These are phyloP conservation scores for Claviceps sp. DNA, from an alignment of 2,329 filamentous ascomycete species.

Conservation along the genomic window DNA sequence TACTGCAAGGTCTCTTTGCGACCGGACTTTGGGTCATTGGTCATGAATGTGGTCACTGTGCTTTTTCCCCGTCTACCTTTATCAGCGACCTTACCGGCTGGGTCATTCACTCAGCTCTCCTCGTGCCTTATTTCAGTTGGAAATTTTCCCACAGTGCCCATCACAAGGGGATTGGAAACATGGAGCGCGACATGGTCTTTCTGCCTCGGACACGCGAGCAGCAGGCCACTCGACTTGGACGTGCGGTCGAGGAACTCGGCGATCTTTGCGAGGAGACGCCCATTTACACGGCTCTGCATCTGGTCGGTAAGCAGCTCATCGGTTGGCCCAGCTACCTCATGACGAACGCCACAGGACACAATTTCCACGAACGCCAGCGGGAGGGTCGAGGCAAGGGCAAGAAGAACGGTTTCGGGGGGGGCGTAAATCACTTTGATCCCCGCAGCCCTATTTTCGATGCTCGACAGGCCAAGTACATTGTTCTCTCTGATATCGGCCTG, in stretches of 20 bases:
- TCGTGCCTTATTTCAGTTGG: slow-evolving; percentile 98
- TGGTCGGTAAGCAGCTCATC: slow-evolving; percentile 73
- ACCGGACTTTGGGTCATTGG: slow-evolving; percentile 94
- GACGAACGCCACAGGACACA: slow-evolving; percentile 90
- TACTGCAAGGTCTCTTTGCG: slow-evolving; percentile 82
- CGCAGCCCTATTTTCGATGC: slow-evolving; percentile 80
- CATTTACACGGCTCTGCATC: slow-evolving; percentile 58
- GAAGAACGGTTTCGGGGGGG: slow-evolving; percentile 62
- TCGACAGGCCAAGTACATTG: slow-evolving; percentile 77
- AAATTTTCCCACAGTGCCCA: slow-evolving; percentile 99
- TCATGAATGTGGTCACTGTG: slow-evolving; percentile 94
- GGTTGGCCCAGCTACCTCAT: slow-evolving; percentile 91
- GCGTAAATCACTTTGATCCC: slow-evolving; percentile 93
- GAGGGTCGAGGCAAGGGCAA: slow-evolving; percentile 93
- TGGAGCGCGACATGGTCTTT: slow-evolving; percentile 98
- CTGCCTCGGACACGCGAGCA: slow-evolving; percentile 81
- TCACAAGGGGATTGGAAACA: slow-evolving; percentile 96
- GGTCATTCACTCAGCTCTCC: slow-evolving; percentile 73
- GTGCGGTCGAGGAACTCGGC: slow-evolving; percentile 63
- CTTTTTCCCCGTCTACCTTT: slow-evolving; percentile 84
- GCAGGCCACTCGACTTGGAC: slow-evolving; percentile 63
- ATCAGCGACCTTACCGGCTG: slow-evolving; percentile 89
- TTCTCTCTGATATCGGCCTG: slow-evolving; percentile 75
- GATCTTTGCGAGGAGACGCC: slow-evolving; percentile 95
- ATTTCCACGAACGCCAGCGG: slow-evolving; percentile 78